Evolutionary conservation across 2,329 filamentous ascomycete species (phyloP).

Genomic region (Fusarium temperatum): DNA sequence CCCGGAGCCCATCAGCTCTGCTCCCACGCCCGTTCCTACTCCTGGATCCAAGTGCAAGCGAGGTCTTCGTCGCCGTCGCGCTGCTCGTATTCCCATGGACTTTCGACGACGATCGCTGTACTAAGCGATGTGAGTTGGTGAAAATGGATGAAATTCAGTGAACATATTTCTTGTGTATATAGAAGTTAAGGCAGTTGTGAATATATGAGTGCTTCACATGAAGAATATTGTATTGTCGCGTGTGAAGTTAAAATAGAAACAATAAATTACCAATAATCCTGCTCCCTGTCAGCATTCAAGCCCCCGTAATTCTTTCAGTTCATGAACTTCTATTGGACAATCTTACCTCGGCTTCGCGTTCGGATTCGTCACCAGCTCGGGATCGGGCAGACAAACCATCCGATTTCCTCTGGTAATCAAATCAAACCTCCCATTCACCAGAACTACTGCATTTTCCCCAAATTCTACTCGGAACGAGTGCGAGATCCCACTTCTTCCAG

Average conservation of each 20-base stretch:
- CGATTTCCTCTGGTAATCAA: neutral
- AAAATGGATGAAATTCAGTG: neutral
- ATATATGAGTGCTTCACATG: conserved; percentile 6
- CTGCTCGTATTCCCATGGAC: conserved; percentile 8
- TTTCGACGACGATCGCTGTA: conserved; percentile 23
- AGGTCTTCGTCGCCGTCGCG: neutral
- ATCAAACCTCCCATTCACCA: neutral
- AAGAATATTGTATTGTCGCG: rapidly evolving
- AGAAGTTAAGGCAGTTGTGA: conserved; percentile 1
- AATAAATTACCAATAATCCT: neutral
- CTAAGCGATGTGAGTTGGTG: neutral
- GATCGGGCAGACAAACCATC: neutral
- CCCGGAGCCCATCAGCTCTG: neutral
- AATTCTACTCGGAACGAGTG: conserved; percentile 16
- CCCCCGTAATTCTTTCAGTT: rapidly evolving
- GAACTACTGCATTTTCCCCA: neutral
- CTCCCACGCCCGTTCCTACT: conserved; percentile 13
- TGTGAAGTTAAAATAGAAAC: neutral
- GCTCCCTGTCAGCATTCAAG: neutral
- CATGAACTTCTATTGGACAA: neutral
- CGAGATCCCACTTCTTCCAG: neutral
- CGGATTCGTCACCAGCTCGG: conserved; percentile 2
- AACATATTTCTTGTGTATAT: conserved; percentile 18
- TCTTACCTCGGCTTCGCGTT: neutral
- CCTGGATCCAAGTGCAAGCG: conserved; percentile 16